Evolutionary conservation across 805 yeast species (phyloP).

Genomic region (Barnettozyma sp.): DNA sequence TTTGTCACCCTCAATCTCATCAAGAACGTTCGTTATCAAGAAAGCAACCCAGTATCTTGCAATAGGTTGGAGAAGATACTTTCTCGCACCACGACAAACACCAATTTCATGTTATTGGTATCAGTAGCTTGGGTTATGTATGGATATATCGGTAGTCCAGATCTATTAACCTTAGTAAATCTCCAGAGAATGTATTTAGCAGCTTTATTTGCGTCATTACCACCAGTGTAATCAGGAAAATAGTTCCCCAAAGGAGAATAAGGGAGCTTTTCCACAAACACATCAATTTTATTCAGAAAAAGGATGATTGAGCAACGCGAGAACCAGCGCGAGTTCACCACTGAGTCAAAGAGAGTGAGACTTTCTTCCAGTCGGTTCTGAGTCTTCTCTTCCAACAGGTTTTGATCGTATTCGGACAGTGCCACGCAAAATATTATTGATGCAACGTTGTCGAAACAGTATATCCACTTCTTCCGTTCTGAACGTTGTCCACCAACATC

Average conservation of each 20-base stretch:
- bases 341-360: slow-evolving; percentile 77
- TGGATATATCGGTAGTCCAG: slow-evolving; percentile 77
- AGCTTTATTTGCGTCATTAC: slow-evolving; percentile 82
- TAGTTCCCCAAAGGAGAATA: slow-evolving; percentile 73
- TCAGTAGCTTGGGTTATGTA: slow-evolving; percentile 95
- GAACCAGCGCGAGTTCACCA: slow-evolving; percentile 91
- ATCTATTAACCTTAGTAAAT: slow-evolving; percentile 76
- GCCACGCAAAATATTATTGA: slow-evolving; percentile 88
- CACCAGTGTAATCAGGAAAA: slow-evolving; percentile 90
- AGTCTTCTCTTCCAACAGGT: slow-evolving; percentile 65
- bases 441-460: slow-evolving; percentile 90
- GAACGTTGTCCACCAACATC: slow-evolving; percentile 97
- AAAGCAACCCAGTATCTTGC: slow-evolving; percentile 68
- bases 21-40: too few species aligned
- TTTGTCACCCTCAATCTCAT: too few species aligned
- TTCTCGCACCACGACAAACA: slow-evolving; percentile 78
- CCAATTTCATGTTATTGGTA: slow-evolving; percentile 80
- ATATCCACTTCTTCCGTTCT: slow-evolving; percentile 96
- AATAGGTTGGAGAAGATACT: slow-evolving; percentile 70
- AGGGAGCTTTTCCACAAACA: slow-evolving; percentile 79
- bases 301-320: slow-evolving; percentile 78
- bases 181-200: slow-evolving; percentile 90
- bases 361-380: slow-evolving; percentile 79
- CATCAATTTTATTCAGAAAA: slow-evolving; percentile 84
- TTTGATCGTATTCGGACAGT: slow-evolving; percentile 85